Percentiles rank a stretch among this genome's conserved stretches.
phyloP scores from a whole-genome alignment of 148 eudicot genomes.

The Cornus suecica region DNA sequence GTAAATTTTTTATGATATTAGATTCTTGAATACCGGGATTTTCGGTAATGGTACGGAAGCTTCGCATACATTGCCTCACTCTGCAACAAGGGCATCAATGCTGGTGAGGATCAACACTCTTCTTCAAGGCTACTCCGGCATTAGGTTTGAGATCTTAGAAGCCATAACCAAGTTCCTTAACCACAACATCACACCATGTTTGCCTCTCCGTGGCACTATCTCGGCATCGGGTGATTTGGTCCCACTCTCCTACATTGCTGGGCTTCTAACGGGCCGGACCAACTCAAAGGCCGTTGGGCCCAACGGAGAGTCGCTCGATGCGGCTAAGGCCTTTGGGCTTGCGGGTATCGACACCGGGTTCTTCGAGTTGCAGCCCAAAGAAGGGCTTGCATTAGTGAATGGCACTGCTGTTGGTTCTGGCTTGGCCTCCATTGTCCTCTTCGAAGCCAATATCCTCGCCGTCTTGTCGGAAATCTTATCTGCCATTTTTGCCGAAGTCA shows the following conservation, averaged over 20 bases:
- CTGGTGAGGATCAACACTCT: constrained; percentile 35
- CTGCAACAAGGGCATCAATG: constrained; percentile 34
- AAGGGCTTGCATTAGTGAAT: constrained; percentile 32
- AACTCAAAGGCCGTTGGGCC: constrained; percentile 31
- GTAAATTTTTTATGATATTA: neutral
- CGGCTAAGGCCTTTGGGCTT: constrained; percentile 17
- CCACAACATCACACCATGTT: constrained; percentile 35
- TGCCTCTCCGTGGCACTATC: constrained; percentile 36
- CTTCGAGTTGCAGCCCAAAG: constrained; percentile 36
- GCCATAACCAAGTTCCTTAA: constrained; percentile 29
- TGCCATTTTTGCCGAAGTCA: constrained; percentile 28
- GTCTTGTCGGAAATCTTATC: constrained; percentile 24
- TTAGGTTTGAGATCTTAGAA: constrained; percentile 31
- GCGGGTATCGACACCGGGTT: constrained; percentile 23
- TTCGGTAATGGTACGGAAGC: constrained; percentile 28
- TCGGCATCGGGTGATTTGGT: constrained; percentile 32
- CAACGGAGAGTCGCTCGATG: constrained; percentile 9
- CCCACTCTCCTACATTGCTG: constrained; percentile 35
- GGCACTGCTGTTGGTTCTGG: constrained; percentile 41
- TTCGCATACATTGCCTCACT: constrained; percentile 25
- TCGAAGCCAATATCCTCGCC: constrained; percentile 27
- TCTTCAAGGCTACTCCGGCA: constrained; percentile 35
- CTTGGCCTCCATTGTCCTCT: constrained; percentile 28
- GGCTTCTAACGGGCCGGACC: constrained; percentile 30
- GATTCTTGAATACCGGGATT: constrained; percentile 37